Evolutionary conservation across 192 early-diverging fungal species (phyloP), one percentile per base, ranked within the genome.

Genomic region (Phycomyces blakesleeanus): DNA sequence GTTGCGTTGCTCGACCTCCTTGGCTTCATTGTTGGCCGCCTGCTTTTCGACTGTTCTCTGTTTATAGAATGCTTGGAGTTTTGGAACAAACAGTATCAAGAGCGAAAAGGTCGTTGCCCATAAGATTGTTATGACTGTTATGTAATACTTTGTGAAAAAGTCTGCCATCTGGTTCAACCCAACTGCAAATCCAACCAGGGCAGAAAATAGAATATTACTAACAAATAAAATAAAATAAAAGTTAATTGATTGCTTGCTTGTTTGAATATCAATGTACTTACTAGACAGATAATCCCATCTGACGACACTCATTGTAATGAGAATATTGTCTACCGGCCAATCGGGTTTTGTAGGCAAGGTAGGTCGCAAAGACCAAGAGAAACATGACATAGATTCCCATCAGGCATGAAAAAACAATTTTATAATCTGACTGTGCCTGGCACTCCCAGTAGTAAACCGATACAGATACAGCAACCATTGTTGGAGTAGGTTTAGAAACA

Each of bases 231-330:
- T n/a, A n/a, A n/a, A n/a, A n/a, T n/a, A n/a, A n/a, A n/a, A n/a
- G n/a, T n/a, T n/a, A n/a, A n/a, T n/a, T n/a, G n/a, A n/a, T n/a
- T n/a, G n/a, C n/a, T n/a, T n/a, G n/a, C n/a, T n/a, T n/a, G n/a
- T n/a, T n/a, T n/a, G n/a, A n/a, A n/a, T n/a, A n/a, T n/a, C n/a
- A n/a, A n/a, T 15, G n/a, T 11, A 76, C 78, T 80, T 76, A 80
- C 78, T 81, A 81, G 12, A 81, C 74, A 22, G 77, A 77, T 47
- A 78, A 71, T n/a, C 74, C 79, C 41, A 81, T 81, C 42, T 81
- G 79, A 18, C 72, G 63, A 44, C 79, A 81, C 57, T 81, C 79
- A 42, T 75, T 81, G 53, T 81, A 81, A 10, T 60, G 49, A 40
- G 27, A 63, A 20, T 73, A 73, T 15, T 78, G 78, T 40, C 69